Base-by-base conservation (phyloP, 2,329 filamentous ascomycete genomes). In the Arthroderma uncinatum region DNA sequence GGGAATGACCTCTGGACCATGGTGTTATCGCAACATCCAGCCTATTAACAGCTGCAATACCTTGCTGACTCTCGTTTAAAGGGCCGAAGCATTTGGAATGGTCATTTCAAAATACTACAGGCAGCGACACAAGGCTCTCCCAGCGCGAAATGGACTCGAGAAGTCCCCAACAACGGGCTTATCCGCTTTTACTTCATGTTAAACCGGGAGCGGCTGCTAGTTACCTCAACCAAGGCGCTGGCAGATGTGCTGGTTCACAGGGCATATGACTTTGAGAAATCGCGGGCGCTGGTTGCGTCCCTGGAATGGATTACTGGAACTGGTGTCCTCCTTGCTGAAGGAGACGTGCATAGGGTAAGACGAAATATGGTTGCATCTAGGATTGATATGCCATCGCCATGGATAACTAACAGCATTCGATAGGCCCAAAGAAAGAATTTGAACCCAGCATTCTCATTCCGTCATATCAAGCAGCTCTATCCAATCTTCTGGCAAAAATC, bases 381-480 rank as follows among this genome's bases (percentile, higher is more conserved):
- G 4, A 30, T 44, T 12, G 12, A 4, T 21, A 19, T 30, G 39
- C 7, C n/a, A 28, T 14, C n/a, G 25, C n/a, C n/a, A n/a, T n/a
- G n/a, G n/a, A n/a, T n/a, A n/a, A n/a, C n/a, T n/a, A n/a, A n/a
- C n/a, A n/a, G n/a, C n/a, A n/a, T n/a, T n/a, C n/a, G 8, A 4
- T 53, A 75, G 72, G 62, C 61, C 21, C 87, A 90, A 73, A 80
- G 91, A 50, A 90, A 87, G 68, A 83, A 85, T 58, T 79, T 95
- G 16, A 82, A 85, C 73, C 89, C 89, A 0, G 87, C 89, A 1
- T 95, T 95, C 69, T 79, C 83, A n/a, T 94, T 89, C 66, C 81
- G 89, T 21, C 87, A 94, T 65, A 77, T 95, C 68, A 94, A 93
- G 67, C 81, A 92, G 59, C 74, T 95, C 12, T 93, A 94, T 64